Evolutionary conservation across 306 rosid genomes (phyloP).

Genomic region (Quercus dentata): DNA sequence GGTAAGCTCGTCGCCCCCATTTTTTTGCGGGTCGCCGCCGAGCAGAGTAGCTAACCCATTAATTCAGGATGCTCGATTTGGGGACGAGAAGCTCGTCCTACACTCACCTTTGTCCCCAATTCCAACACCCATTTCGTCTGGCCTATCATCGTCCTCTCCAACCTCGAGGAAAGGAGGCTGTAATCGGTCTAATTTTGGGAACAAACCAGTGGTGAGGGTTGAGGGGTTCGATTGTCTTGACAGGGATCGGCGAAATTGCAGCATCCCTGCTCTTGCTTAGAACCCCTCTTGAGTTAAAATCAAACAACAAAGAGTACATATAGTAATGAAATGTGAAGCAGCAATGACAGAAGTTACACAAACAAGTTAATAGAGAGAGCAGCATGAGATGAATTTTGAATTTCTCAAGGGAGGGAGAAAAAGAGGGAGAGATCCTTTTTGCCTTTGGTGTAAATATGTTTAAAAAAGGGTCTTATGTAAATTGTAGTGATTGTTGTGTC

Average conservation of each 20-base stretch:
- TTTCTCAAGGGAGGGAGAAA: conserved; percentile 20
- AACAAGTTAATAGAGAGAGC: conserved; percentile 14
- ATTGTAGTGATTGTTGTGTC: conserved; percentile 22
- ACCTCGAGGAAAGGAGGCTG: conserved; percentile 76
- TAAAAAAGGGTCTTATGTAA: conserved; percentile 35
- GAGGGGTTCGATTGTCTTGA: conserved; percentile 96
- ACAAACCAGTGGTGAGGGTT: conserved; percentile 73
- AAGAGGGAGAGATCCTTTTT: conserved; percentile 16
- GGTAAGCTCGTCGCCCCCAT: conserved; percentile 80
- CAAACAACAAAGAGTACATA: conserved; percentile 22
- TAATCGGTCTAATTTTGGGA: conserved; percentile 63
- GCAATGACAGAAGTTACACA: background rate
- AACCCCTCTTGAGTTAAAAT: background rate
- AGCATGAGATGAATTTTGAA: conserved; percentile 44
- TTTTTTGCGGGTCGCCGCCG: conserved; percentile 94
- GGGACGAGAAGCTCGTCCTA: conserved; percentile 58
- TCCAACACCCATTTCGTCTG: conserved; percentile 19
- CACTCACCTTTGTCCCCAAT: conserved; percentile 37
- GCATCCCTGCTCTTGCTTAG: conserved; percentile 90
- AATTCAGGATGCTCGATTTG: conserved; percentile 85
- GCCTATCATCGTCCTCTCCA: conserved; percentile 44
- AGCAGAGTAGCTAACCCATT: conserved; percentile 95
- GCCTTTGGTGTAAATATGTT: conserved; percentile 47
- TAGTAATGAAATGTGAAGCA: conserved; percentile 11
- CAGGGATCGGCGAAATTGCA: conserved; percentile 78